Conservation (phyloP, 176 grass and related monocot genomes). For the Areca catechu region DNA sequence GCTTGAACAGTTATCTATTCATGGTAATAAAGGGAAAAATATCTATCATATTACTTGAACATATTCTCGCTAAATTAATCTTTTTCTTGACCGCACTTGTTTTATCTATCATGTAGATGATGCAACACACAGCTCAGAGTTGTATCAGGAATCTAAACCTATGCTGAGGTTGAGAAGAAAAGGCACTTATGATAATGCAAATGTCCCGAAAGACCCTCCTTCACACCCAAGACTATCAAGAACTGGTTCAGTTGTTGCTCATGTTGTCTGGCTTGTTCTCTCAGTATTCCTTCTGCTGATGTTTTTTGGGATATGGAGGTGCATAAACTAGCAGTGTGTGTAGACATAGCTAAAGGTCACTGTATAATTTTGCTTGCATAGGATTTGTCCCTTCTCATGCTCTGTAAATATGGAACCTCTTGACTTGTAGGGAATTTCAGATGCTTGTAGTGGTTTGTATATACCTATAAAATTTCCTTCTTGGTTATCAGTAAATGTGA, state of each 20-base stretch:
- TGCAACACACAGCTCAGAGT: too few species aligned
- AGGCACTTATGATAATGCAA: background rate
- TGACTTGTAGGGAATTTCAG: too few species aligned
- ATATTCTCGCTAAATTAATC: background rate
- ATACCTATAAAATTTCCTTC: too few species aligned
- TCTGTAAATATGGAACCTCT: too few species aligned
- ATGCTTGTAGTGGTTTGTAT: too few species aligned
- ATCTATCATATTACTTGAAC: slow-evolving; percentile 5
- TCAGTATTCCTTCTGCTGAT: slow-evolving; percentile 10
- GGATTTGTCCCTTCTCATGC: too few species aligned
- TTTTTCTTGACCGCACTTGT: too few species aligned
- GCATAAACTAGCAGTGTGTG: background rate
- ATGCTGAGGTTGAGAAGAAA: slow-evolving; percentile 22
- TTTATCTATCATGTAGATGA: too few species aligned
- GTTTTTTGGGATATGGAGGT: slow-evolving; percentile 8
- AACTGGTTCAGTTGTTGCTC: background rate
- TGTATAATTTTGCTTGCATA: too few species aligned
- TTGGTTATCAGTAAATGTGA: too few species aligned
- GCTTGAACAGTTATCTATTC: slow-evolving; percentile 27
- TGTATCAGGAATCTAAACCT: slow-evolving; percentile 24
- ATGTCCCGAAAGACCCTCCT: background rate
- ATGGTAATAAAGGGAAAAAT: slow-evolving; percentile 31
- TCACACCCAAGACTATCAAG: background rate
- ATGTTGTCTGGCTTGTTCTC: slow-evolving; percentile 1
- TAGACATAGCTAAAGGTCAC: too few species aligned